Conservation (phyloP, 2,329 filamentous ascomycete species). For the Fonsecaea erecta region DNA sequence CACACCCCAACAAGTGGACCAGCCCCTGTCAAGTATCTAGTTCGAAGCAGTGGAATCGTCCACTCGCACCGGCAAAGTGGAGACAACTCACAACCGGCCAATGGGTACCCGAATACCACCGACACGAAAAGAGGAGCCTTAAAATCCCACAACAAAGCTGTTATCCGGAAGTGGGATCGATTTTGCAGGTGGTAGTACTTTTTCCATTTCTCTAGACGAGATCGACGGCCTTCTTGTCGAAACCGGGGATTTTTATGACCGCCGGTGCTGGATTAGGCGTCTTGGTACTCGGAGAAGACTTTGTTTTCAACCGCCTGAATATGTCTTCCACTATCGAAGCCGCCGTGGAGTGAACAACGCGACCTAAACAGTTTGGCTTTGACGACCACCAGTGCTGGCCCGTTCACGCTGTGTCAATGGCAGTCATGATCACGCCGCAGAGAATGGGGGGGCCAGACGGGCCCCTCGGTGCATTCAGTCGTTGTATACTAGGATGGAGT, state of each 20-base stretch:
- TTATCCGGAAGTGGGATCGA: too few species aligned
- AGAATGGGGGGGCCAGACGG: slow-evolving; percentile 9
- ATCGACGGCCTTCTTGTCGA: too few species aligned
- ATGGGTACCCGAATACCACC: too few species aligned
- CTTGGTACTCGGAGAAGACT: too few species aligned
- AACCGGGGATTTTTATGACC: too few species aligned
- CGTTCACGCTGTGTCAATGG: slow-evolving; percentile 11
- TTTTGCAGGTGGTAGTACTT: too few species aligned
- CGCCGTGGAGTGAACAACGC: too few species aligned
- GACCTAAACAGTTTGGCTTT: too few species aligned
- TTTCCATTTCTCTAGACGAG: too few species aligned
- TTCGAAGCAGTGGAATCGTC: not conserved
- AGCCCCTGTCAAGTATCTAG: not conserved
- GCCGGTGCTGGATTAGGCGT: too few species aligned
- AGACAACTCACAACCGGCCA: not conserved
- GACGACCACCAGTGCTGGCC: slow-evolving; percentile 7
- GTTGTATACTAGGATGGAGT: slow-evolving; percentile 29
- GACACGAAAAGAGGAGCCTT: too few species aligned
- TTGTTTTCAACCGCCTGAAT: not conserved
- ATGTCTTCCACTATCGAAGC: not conserved
- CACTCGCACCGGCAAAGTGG: not conserved
- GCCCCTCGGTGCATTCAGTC: slow-evolving; percentile 42
- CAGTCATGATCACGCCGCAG: slow-evolving; percentile 9
- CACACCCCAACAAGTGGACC: not conserved
- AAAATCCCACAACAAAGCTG: too few species aligned